phyloP scores from a whole-genome alignment of 129 eudicot genomes.

The Flaveria ramosissima region DNA sequence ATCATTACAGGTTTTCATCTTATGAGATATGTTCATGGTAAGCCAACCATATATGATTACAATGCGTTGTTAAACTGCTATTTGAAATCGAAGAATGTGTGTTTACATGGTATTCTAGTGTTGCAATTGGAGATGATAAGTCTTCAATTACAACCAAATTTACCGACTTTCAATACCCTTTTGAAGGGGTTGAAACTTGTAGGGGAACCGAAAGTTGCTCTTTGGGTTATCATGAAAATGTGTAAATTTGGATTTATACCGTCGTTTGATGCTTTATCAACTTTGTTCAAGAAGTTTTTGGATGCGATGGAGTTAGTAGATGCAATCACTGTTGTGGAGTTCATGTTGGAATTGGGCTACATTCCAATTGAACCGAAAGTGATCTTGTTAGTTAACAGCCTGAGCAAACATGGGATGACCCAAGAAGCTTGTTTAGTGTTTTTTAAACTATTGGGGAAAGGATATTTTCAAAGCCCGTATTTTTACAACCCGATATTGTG shows the following conservation, averaged over 20 bases:
- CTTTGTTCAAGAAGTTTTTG: constrained; percentile 44
- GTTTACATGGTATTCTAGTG: constrained; percentile 36
- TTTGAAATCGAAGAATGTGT: constrained; percentile 42
- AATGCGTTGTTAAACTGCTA: constrained; percentile 52
- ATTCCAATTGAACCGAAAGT: constrained; percentile 38
- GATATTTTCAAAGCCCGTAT: constrained; percentile 37
- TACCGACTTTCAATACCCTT: constrained; percentile 45
- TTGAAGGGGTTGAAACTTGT: constrained; percentile 48
- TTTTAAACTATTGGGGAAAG: constrained; percentile 34
- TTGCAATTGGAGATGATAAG: constrained; percentile 44
- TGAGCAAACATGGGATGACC: constrained; percentile 43
- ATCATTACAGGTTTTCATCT: constrained; percentile 38
- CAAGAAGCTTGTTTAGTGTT: constrained; percentile 36
- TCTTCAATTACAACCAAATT: constrained; percentile 50
- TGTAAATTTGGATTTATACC: constrained; percentile 45
- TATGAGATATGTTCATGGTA: constrained; percentile 42
- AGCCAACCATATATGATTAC: constrained; percentile 49
- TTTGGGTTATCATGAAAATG: constrained; percentile 44
- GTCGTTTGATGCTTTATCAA: constrained; percentile 39
- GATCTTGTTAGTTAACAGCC: constrained; percentile 35
- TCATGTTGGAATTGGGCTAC: constrained; percentile 45
- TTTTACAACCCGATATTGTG: constrained; percentile 57
- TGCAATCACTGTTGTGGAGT: constrained; percentile 35
- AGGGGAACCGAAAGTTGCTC: constrained; percentile 33
- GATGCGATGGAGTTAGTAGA: constrained; percentile 37